These are phyloP conservation scores for Parachaetomium inaequale DNA, from an alignment of 495 filamentous ascomycete species.

Conservation along the genomic window DNA sequence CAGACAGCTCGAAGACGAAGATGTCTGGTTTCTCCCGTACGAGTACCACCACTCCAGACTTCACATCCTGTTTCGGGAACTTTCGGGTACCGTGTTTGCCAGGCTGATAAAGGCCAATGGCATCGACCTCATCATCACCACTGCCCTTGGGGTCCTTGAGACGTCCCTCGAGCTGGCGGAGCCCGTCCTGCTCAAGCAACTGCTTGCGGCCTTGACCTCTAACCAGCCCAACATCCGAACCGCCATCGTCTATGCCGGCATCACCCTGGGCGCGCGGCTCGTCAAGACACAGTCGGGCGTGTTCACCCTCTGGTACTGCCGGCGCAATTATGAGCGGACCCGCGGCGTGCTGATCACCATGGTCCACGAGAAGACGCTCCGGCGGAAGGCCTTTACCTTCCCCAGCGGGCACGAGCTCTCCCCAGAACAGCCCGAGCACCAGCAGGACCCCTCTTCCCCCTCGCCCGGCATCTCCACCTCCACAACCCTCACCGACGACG, in stretches of 20 bases:
- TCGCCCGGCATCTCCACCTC: conserved; percentile 17
- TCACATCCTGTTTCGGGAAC: conserved; percentile 66
- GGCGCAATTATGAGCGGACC: conserved; percentile 70
- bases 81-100: conserved; percentile 65
- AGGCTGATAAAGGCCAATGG: conserved; percentile 71
- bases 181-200: conserved; percentile 66
- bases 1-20: conserved; percentile 65
- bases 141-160: conserved; percentile 57
- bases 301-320: conserved; percentile 68
- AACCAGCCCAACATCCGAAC: conserved; percentile 45
- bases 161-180: conserved; percentile 59
- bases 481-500: conserved; percentile 32
- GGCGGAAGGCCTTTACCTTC: conserved; percentile 64
- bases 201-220: conserved; percentile 64
- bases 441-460: conserved; percentile 15
- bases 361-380: conserved; percentile 79
- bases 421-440: conserved; percentile 7
- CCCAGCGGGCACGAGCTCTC: conserved; percentile 24
- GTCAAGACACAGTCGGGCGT: conserved; percentile 63
- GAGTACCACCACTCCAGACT: conserved; percentile 73
- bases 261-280: conserved; percentile 59
- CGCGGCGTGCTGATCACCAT: conserved; percentile 84
- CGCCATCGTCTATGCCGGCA: conserved; percentile 61
- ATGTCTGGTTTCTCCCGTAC: conserved; percentile 72
- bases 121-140: conserved; percentile 67